Evolutionary conservation across 129 eudicot genomes (phyloP).

Genomic region (Chrysanthemum seticuspe): DNA sequence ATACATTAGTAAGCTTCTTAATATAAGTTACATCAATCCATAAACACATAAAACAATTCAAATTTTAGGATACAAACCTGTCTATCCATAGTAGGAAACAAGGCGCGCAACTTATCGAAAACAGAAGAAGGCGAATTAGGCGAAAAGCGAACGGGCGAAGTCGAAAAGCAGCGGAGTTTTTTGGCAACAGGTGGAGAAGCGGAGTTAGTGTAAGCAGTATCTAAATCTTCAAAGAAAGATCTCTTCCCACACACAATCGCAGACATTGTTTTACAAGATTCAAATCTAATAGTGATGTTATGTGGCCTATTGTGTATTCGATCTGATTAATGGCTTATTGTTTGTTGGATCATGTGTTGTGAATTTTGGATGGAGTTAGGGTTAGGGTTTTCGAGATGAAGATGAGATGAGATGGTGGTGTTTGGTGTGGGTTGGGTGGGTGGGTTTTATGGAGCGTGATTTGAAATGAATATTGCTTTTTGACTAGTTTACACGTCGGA

Average conservation of each 20-base stretch:
- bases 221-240: conserved; percentile 43
- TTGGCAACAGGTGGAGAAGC: conserved; percentile 36
- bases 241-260: conserved; percentile 53
- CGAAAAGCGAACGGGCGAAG: conserved; percentile 40
- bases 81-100: conserved; percentile 36
- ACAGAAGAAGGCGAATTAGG: conserved; percentile 33
- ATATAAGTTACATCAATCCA: too few relatives aligned
- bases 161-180: conserved; percentile 36
- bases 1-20: too few relatives aligned
- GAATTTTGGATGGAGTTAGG: conserved; percentile 5
- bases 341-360: conserved; percentile 9
- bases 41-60: too few relatives aligned
- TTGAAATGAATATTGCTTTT: not conserved
- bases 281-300: conserved; percentile 2
- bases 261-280: conserved; percentile 37
- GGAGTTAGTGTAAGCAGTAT: conserved; percentile 28
- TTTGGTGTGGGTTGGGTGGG: not conserved
- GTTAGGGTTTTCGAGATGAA: conserved; percentile 23
- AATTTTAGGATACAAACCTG: conserved; percentile 9
- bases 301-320: conserved; percentile 1
- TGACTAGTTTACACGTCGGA: conserved; percentile 18
- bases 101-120: conserved; percentile 30
- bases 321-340: conserved; percentile 17
- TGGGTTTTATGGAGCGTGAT: conserved; percentile 8
- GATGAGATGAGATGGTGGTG: conserved; percentile 24